A percentile compares a stretch with the other conserved stretches of the same genome.
Conservation (phyloP, 495 filamentous ascomycete genomes). For the Trichodelitschia bisporula region DNA sequence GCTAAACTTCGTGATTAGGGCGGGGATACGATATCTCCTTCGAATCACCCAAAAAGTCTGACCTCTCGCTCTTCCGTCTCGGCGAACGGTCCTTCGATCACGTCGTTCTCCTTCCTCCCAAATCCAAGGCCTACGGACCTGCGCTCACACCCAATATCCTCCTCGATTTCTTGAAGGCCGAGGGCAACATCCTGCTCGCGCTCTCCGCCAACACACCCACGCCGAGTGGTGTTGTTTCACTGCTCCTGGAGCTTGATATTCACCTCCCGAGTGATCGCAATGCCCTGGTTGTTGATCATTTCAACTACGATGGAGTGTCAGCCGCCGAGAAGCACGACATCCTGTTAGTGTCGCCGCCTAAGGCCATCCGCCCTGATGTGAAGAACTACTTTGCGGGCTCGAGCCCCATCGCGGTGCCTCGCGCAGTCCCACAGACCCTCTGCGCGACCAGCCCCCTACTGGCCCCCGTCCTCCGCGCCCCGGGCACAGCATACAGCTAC, state of each 20-base stretch:
- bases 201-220: constrained; percentile 51
- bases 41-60: constrained; percentile 67
- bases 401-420: constrained; percentile 54
- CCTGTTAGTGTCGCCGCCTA: constrained; percentile 43
- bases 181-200: constrained; percentile 81
- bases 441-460: constrained; percentile 50
- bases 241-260: constrained; percentile 81
- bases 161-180: constrained; percentile 70
- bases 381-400: constrained; percentile 54
- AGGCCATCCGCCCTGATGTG: constrained; percentile 34
- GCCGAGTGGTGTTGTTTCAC: constrained; percentile 54
- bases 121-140: constrained; percentile 78
- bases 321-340: constrained; percentile 72
- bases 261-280: constrained; percentile 66
- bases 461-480: constrained; percentile 57
- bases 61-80: constrained; percentile 58
- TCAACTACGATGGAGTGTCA: constrained; percentile 63
- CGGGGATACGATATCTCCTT: constrained; percentile 61
- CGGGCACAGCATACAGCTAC: constrained; percentile 70
- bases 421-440: constrained; percentile 53
- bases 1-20: constrained; percentile 21
- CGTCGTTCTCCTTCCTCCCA: constrained; percentile 61
- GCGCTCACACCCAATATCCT: constrained; percentile 64
- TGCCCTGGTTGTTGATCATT: constrained; percentile 74
- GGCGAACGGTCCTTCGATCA: constrained; percentile 84